Evolutionary conservation across 2,329 filamentous ascomycete species (phyloP).

Genomic region (Thermothelomyces thermophilus): DNA sequence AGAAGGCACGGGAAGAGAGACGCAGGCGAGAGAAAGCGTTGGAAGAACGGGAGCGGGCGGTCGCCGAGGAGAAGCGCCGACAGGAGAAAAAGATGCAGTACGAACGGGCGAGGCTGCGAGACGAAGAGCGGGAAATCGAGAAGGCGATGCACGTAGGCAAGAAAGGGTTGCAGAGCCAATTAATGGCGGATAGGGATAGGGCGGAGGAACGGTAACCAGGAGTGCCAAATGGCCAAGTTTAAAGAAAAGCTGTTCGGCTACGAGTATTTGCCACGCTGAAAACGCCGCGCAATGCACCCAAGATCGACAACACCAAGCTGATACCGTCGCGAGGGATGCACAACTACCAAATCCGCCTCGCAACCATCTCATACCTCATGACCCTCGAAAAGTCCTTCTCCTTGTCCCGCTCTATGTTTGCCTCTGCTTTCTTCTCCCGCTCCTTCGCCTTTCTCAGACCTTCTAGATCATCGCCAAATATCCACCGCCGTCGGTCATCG

Average conservation of each 20-base stretch:
- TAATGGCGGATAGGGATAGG: slow-evolving; percentile 27
- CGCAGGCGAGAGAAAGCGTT: slow-evolving; percentile 59
- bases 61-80: slow-evolving; percentile 56
- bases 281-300: slow-evolving; percentile 5
- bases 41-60: slow-evolving; percentile 54
- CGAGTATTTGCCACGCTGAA: background rate
- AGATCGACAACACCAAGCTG: background rate
- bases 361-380: slow-evolving; percentile 86
- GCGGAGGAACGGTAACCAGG: background rate
- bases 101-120: slow-evolving; percentile 54
- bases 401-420: slow-evolving; percentile 49
- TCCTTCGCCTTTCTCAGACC: slow-evolving; percentile 55
- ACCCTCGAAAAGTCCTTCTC: slow-evolving; percentile 60
- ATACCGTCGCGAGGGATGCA: background rate
- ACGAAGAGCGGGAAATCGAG: slow-evolving; percentile 62
- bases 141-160: slow-evolving; percentile 63
- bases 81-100: slow-evolving; percentile 53
- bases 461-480: slow-evolving; percentile 79
- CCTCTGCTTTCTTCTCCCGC: slow-evolving; percentile 56
- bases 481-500: slow-evolving; percentile 77
- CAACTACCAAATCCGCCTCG: slow-evolving; percentile 85
- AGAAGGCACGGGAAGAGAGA: slow-evolving; percentile 45
- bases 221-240: background rate
- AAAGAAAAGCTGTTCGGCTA: background rate
- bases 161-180: slow-evolving; percentile 56